Conservation (phyloP, 78 protist genomes). For the Tieghemostelium lacteum region DNA sequence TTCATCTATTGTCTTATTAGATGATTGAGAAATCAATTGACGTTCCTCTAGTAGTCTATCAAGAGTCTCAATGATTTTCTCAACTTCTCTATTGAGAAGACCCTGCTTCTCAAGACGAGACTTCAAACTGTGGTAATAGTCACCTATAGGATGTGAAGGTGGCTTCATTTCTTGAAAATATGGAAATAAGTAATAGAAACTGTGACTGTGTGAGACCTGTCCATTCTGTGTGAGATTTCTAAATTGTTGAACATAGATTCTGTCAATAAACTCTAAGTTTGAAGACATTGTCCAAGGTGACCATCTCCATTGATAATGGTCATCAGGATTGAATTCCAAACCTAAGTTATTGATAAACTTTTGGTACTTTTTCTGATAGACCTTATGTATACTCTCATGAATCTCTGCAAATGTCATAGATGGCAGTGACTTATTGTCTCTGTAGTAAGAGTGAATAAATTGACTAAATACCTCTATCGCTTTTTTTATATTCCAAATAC, state of each 20-base stretch:
- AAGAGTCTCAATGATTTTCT: conserved; percentile 53
- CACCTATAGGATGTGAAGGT: conserved; percentile 67
- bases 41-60: conserved; percentile 59
- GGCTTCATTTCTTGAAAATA: conserved; percentile 40
- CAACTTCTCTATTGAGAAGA: conserved; percentile 41
- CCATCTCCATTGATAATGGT: conserved; percentile 30
- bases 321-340: neutral
- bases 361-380: conserved; percentile 8
- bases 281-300: too few relatives aligned
- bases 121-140: conserved; percentile 32
- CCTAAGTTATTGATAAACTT: conserved; percentile 25
- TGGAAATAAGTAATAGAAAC: conserved; percentile 40
- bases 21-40: neutral
- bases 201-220: conserved; percentile 49
- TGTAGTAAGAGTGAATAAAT: conserved; percentile 35
- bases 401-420: conserved; percentile 64
- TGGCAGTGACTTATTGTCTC: conserved; percentile 62
- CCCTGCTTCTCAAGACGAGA: conserved; percentile 50
- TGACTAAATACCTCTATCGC: conserved; percentile 55
- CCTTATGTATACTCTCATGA: conserved; percentile 40
- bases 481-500: conserved; percentile 22
- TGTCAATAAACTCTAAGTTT: conserved; percentile 14
- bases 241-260: conserved; percentile 22
- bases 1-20: neutral
- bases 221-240: conserved; percentile 44